Base-by-base conservation (phyloP, 208 protist genomes). In the Porcisia deanei region DNA sequence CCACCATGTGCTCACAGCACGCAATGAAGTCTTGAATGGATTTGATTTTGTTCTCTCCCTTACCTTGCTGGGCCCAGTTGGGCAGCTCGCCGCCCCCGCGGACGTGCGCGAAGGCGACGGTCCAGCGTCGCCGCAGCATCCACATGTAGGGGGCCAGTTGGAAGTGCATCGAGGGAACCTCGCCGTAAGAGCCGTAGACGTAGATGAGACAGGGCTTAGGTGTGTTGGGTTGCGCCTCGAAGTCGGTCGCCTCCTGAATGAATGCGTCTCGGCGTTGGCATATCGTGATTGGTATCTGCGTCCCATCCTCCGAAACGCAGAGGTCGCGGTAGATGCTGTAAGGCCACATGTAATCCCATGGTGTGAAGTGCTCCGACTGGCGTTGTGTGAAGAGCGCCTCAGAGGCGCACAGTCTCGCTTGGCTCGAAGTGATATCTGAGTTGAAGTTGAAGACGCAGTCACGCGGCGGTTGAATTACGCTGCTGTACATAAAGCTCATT, bases 341-440 rank as follows among this genome's bases (percentile, higher is more conserved):
- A 3, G 94, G 94, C 92, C 94, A 97, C 94, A 97, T 97, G 85
- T 97, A 97, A 79, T 97, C 94, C 90, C 90, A 96, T 64, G 94
- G 92, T 8, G 91, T 97, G 72, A 95, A 95, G 73, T 94, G 90
- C 80, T 97, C 91, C 22, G 91, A 83, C 75, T 97, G 94, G n/a
- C 94, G 88, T 82, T 97, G 94, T 71, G 94, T 96, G 76, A 94
- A 97, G 58, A 97, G 82, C 39, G 91, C 88, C 55, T 95, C 91
- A 41, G 91, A 86, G 5, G 88, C 71, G 73, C 91, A 95, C 76
- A 91, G 52, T 30, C 72, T 82, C 30, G 90, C 86, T 70, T 91
- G 84, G 34, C 82, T 83, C 1, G 91, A 79, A 0, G 91, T 95
- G 65, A 97, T 88, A 53, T 90, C 87, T 12, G 86, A 92, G 73